Base-by-base conservation (phyloP, 1,284 basidiomycete genomes). In the Trichosporon ovoides region DNA sequence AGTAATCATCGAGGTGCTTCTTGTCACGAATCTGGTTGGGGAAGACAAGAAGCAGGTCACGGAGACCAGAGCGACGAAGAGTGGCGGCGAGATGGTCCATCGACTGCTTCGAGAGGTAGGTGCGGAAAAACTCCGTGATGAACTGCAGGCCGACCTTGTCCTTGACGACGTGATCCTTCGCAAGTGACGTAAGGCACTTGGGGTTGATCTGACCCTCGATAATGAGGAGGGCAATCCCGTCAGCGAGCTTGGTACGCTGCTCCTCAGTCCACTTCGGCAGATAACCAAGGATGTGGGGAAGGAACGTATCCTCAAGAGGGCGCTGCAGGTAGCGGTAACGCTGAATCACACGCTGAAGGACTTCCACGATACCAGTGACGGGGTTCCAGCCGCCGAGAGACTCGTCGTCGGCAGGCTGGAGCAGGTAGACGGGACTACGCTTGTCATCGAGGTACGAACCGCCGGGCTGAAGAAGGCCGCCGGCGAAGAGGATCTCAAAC, bases 281-380 rank as follows among this genome's bases (percentile, higher is more conserved):
- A 63, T 96, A 96, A 74, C 95, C 91, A 62, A 98, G 80, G 55
- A 98, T 82, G 53, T 83, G 84, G 3, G 90, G 89, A 33, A 98
- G 82, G 58, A 90, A 84, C 40, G 82, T 84, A 74, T 87, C 87
- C 78, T 97, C 94, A 52, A 98, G 85, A 43, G 93, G 91, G 77
- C 88, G 91, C 80, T 97, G 94, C 67, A 98, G 88, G 82, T 97
- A 98, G 78, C 97, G 97, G 83, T 96, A 98, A 89, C 93, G 87
- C 79, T 94, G 84, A 80, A 94, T 91, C 62, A 98, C 87, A 79
- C 93, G 94, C 78, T 94, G 92, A 68, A 97, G 82, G 35, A 94
- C 91, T 64, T 94, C 91, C 58, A 95, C 83, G 68, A 95, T 91
- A 72, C 88, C 88, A 83, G 89, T 94, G 77, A 97, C 81, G 79